A percentile compares a stretch with the other conserved stretches of the same genome.
These are phyloP conservation scores for Elymus sibiricus DNA, from an alignment of 176 grass and related monocot genomes.

Conservation along the genomic window DNA sequence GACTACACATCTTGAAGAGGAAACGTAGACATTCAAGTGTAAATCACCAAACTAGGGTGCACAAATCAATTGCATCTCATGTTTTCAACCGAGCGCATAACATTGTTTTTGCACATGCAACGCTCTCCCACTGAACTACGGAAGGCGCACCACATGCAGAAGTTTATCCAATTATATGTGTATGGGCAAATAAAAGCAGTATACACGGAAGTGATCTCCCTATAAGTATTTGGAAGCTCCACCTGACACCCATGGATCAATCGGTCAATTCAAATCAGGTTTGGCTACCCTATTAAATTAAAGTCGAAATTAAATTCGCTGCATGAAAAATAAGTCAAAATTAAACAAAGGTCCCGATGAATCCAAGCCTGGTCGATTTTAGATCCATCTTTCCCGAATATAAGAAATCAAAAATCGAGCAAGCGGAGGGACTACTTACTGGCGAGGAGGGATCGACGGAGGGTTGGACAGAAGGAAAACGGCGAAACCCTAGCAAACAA, in stretches of 20 bases:
- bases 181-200: not conserved
- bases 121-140: not conserved
- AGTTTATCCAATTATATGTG: not conserved
- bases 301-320: not conserved
- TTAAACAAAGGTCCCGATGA: not conserved
- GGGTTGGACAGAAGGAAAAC: not conserved
- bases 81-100: not conserved
- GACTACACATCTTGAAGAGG: not conserved
- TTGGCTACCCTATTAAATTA: not conserved
- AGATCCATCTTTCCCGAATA: not conserved
- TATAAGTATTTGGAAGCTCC: not conserved
- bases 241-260: not conserved
- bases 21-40: conserved; percentile 1
- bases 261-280: not conserved
- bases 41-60: not conserved
- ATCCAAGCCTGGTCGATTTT: not conserved
- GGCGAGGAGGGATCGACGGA: not conserved
- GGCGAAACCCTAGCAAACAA: conserved; percentile 34
- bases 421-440: not conserved
- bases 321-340: not conserved
- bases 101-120: not conserved
- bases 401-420: not conserved
- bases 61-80: not conserved
- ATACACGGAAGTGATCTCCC: not conserved
- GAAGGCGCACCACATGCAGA: not conserved